Conservation (phyloP, 768 basidiomycete species). For the Galerina sulciceps region DNA sequence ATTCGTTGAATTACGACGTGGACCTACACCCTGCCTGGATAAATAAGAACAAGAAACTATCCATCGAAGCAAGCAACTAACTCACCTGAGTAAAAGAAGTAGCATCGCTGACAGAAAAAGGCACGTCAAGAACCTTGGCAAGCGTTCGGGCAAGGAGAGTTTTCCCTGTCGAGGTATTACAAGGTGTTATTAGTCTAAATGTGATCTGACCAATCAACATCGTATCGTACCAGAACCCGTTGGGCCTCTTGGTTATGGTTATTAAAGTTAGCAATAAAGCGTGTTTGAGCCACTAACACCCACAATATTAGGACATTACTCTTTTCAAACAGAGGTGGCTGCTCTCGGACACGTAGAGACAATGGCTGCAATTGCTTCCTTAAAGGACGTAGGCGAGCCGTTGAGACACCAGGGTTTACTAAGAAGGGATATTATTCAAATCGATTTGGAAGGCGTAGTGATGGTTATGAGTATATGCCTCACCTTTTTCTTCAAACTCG, state of each 20-base stretch:
- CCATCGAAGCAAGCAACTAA: neutral
- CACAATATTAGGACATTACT: conserved; percentile 94
- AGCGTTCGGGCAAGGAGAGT: conserved; percentile 89
- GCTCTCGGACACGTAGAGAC: conserved; percentile 45
- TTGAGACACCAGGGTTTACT: conserved; percentile 43
- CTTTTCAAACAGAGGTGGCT: conserved; percentile 81
- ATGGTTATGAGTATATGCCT: neutral
- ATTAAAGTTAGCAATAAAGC: neutral
- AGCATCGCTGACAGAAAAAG: conserved; percentile 92
- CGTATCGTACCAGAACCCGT: conserved; percentile 73
- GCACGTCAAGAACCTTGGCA: conserved; percentile 90
- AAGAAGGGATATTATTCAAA: neutral
- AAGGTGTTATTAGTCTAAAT: neutral
- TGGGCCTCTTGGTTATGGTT: conserved; percentile 66
- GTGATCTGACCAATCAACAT: neutral
- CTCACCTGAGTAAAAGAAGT: conserved; percentile 89
- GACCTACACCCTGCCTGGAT: conserved; percentile 24
- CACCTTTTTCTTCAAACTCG: neutral
- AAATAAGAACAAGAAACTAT: neutral
- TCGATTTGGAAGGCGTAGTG: neutral
- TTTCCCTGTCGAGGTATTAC: conserved; percentile 79
- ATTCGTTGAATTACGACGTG: neutral
- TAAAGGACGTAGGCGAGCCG: conserved; percentile 69
- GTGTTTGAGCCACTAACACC: conserved; percentile 22
- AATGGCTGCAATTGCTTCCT: conserved; percentile 39